Conservation (phyloP, 257 asterid genomes). For the Solanum gracilifrons region DNA sequence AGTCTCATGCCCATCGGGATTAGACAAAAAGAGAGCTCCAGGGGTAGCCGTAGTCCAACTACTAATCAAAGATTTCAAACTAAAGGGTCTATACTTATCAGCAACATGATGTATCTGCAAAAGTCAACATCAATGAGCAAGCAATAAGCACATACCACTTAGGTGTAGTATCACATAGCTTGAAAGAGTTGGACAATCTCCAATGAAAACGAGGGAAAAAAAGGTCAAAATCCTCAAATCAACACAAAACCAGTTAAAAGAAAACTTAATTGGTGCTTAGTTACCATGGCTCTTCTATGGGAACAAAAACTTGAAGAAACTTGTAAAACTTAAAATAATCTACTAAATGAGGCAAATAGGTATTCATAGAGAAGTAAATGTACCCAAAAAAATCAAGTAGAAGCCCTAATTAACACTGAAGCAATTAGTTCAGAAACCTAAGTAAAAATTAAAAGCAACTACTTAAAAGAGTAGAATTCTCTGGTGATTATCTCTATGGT, state of each 20-base stretch:
- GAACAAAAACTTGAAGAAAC: background rate
- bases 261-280: background rate
- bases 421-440: background rate
- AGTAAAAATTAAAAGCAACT: background rate
- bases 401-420: background rate
- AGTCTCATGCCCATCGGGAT: slow-evolving; percentile 23
- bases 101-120: slow-evolving; percentile 65
- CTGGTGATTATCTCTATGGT: background rate
- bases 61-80: slow-evolving; percentile 47
- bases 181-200: background rate
- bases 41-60: slow-evolving; percentile 37
- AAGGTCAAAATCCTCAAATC: background rate
- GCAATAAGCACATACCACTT: slow-evolving; percentile 1
- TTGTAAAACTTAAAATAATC: background rate
- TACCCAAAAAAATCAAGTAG: background rate
- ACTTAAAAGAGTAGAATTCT: background rate
- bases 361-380: background rate
- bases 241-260: background rate
- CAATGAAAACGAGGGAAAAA: background rate
- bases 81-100: slow-evolving; percentile 39
- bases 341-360: background rate
- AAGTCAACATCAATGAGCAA: slow-evolving; percentile 6
- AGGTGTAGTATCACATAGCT: background rate
- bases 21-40: slow-evolving; percentile 21
- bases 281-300: background rate